Conservation (phyloP, 164 flowering plant species). For the Vitis vinifera region DNA sequence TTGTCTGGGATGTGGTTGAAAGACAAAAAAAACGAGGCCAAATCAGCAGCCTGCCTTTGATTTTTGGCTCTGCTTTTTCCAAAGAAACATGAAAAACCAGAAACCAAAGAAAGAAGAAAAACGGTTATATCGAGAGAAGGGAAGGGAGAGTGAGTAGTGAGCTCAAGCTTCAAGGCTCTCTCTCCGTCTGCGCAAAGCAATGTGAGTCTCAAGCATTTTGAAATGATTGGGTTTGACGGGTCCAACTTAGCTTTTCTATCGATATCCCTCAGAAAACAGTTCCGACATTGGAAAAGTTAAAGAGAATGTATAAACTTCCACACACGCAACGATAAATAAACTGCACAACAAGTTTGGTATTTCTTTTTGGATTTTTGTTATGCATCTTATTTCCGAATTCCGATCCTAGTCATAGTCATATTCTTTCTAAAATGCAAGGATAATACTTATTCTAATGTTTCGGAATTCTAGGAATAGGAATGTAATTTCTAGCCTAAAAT, state of each 20-base stretch:
- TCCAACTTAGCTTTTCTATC: conserved; percentile 43
- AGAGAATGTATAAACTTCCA: background rate
- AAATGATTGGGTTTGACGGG: conserved; percentile 51
- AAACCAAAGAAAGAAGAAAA: conserved; percentile 19
- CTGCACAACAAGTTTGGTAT: conserved; percentile 40
- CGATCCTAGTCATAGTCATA: too few species aligned
- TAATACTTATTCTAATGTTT: too few species aligned
- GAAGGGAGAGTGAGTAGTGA: background rate
- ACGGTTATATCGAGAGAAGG: conserved; percentile 19
- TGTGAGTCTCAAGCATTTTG: conserved; percentile 23
- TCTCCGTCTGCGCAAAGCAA: conserved; percentile 24
- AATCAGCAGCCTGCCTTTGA: background rate
- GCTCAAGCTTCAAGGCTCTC: conserved; percentile 34
- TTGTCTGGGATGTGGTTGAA: background rate
- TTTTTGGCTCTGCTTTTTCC: conserved; percentile 28
- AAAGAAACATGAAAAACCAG: conserved; percentile 8
- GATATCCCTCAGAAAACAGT: background rate
- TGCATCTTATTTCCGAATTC: too few species aligned
- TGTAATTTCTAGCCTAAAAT: too few species aligned
- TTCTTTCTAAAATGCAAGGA: too few species aligned
- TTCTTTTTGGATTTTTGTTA: background rate
- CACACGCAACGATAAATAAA: conserved; percentile 7
- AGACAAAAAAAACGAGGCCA: background rate
- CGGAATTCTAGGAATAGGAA: too few species aligned
- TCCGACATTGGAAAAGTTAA: conserved; percentile 6